phyloP scores from a whole-genome alignment of 768 basidiomycete genomes.

The Auricularia auricula-judae region DNA sequence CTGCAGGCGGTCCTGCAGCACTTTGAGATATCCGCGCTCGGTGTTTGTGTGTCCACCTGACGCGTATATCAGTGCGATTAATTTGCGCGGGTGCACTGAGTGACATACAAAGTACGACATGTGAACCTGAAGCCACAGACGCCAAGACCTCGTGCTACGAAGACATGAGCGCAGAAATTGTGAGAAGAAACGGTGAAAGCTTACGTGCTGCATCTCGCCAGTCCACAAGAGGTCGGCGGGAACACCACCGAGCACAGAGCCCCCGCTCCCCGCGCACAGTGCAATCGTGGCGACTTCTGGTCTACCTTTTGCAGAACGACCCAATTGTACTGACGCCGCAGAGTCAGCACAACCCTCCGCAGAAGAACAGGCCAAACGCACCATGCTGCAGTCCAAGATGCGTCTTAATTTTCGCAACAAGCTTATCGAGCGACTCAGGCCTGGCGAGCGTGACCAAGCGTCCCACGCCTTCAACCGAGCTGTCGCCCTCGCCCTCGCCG shows the following conservation, averaged over 20 bases:
- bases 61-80: neutral
- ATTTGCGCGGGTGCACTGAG: slow-evolving; percentile 3
- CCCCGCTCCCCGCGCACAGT: slow-evolving; percentile 87
- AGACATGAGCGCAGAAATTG: slow-evolving; percentile 1
- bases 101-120: slow-evolving; percentile 74
- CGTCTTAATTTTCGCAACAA: slow-evolving; percentile 59
- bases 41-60: slow-evolving; percentile 88
- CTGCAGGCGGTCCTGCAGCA: slow-evolving; percentile 54
- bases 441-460: slow-evolving; percentile 52
- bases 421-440: slow-evolving; percentile 44
- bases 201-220: slow-evolving; percentile 85
- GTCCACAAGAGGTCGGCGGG: slow-evolving; percentile 84
- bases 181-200: slow-evolving; percentile 4
- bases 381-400: slow-evolving; percentile 50
- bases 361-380: slow-evolving; percentile 26
- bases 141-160: slow-evolving; percentile 79
- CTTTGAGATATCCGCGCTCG: slow-evolving; percentile 83
- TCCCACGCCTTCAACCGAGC: slow-evolving; percentile 38
- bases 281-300: slow-evolving; percentile 52
- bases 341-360: slow-evolving; percentile 2
- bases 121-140: slow-evolving; percentile 59
- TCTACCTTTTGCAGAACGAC: slow-evolving; percentile 13
- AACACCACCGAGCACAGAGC: slow-evolving; percentile 57
- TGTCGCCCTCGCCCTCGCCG: slow-evolving; percentile 18
- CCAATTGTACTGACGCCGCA: slow-evolving; percentile 12